Base-by-base conservation (phyloP, 1,139 yeast species). In the Dujonia santamariae region DNA sequence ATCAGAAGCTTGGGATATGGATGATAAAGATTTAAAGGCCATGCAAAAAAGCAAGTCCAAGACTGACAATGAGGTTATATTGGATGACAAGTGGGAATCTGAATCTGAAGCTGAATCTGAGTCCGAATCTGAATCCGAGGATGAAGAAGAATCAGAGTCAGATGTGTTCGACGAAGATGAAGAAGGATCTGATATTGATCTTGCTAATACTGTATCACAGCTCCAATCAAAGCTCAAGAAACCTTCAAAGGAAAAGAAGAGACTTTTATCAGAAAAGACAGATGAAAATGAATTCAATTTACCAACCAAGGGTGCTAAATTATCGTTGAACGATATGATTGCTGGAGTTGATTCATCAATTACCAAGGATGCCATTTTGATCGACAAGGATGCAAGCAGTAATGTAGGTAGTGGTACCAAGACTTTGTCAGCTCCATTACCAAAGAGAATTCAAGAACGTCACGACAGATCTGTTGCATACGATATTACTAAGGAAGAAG, bases 381-480 rank as follows among this genome's bases (percentile, higher is more conserved):
- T 81, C 16, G 75, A 72, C 38, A 67, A 62, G 22, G 58, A 57
- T 4, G 56, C 54, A 9, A 2, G 26, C 14, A 8, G 14, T 8
- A 12, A 15, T 23, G 63, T 56, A 21, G n/a, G n/a, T n/a, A n/a
- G n/a, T n/a, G 51, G 51, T 25, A 34, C 67, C 11, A 64, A 68
- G 40, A 68, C 94, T 1, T 64, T 88, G 36, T 73, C 83, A 1
- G 81, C 88, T 9, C 97, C 98, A 2, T 67, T 88, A 36, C 96
- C 97, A 1, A 78, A 77, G 47, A 75, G 95, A 46, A 81, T 92
- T 37, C 96, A 88, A 59, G 77, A 85, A 47, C 78, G 95, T 51
- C 77, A 85, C 46, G 96, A 90, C 48, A 77, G 98, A 53, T 73
- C 72, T 42, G 97, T 94, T 1, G 98, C 98, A 0, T 90, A 85